A percentile compares a stretch with the other conserved stretches of the same genome.
These are phyloP conservation scores for Celoporthe dispersa DNA, from an alignment of 2,329 filamentous ascomycete genomes.

Conservation along the genomic window DNA sequence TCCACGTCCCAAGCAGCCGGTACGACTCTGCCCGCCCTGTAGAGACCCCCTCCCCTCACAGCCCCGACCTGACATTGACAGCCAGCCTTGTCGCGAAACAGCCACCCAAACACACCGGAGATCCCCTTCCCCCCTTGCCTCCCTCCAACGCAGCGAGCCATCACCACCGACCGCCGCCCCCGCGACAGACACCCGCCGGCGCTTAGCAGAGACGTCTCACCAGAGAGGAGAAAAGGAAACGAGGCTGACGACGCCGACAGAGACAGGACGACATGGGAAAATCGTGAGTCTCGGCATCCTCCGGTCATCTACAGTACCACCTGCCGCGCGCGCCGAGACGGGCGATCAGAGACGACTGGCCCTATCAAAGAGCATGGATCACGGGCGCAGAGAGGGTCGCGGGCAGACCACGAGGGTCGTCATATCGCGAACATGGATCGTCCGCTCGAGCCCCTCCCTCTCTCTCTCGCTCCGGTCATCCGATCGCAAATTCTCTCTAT, in stretches of 20 bases:
- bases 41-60: neutral
- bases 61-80: neutral
- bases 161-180: neutral
- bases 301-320: conserved; percentile 1
- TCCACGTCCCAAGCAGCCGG: neutral
- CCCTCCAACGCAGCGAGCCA: conserved; percentile 4
- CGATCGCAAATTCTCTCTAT: neutral
- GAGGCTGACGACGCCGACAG: conserved; percentile 24
- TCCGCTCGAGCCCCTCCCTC: conserved; percentile 12
- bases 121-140: neutral
- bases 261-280: conserved; percentile 49
- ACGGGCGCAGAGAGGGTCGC: neutral
- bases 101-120: neutral
- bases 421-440: conserved; percentile 4
- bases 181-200: neutral
- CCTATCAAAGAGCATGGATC: conserved; percentile 13
- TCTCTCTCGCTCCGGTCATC: conserved; percentile 12
- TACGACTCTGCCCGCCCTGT: neutral
- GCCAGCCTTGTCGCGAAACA: conserved; percentile 20
- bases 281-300: conserved; percentile 50
- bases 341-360: conserved; percentile 20
- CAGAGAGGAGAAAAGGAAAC: neutral
- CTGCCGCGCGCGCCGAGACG: neutral
- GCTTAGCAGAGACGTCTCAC: conserved; percentile 8
- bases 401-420: neutral